Evolutionary conservation across 768 basidiomycete genomes (phyloP).

Genomic region (Candolleomyces aberdarensis): DNA sequence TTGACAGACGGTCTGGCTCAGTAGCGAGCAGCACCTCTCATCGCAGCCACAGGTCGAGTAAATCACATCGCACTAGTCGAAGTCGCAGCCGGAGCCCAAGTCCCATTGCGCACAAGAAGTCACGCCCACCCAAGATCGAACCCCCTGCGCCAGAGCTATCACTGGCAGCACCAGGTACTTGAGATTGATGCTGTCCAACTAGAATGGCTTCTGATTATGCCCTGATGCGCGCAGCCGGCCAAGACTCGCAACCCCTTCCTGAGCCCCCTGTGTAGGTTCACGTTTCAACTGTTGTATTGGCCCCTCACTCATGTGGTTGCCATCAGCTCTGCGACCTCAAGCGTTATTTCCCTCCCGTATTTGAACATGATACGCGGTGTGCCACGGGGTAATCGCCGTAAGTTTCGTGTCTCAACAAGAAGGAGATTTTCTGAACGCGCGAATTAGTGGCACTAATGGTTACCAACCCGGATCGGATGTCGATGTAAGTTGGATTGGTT

Average conservation of each 20-base stretch:
- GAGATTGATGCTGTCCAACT: neutral
- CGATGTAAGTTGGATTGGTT: constrained; percentile 27
- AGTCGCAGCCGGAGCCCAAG: constrained; percentile 5
- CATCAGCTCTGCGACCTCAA: constrained; percentile 39
- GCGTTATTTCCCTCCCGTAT: constrained; percentile 48
- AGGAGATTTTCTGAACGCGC: neutral
- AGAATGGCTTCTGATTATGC: neutral
- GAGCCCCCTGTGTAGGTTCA: constrained; percentile 24
- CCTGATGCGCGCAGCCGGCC: constrained; percentile 1
- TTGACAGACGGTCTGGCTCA: constrained; percentile 3
- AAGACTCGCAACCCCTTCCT: constrained; percentile 12
- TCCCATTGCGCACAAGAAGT: neutral
- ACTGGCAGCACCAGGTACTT: neutral
- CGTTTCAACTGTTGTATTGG: constrained; percentile 5
- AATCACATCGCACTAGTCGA: neutral
- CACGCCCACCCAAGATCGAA: constrained; percentile 7
- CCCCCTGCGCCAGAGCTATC: constrained; percentile 5
- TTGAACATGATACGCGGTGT: constrained; percentile 45
- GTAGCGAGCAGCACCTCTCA: constrained; percentile 1
- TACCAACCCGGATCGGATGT: constrained; percentile 39
- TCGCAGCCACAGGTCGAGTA: constrained; percentile 6
- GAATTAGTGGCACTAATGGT: constrained; percentile 35
- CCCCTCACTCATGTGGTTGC: neutral
- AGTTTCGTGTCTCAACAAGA: constrained; percentile 14
- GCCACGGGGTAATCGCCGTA: constrained; percentile 45